Conservation (phyloP, 768 basidiomycete species). For the Lepiota brunneoincarnata region DNA sequence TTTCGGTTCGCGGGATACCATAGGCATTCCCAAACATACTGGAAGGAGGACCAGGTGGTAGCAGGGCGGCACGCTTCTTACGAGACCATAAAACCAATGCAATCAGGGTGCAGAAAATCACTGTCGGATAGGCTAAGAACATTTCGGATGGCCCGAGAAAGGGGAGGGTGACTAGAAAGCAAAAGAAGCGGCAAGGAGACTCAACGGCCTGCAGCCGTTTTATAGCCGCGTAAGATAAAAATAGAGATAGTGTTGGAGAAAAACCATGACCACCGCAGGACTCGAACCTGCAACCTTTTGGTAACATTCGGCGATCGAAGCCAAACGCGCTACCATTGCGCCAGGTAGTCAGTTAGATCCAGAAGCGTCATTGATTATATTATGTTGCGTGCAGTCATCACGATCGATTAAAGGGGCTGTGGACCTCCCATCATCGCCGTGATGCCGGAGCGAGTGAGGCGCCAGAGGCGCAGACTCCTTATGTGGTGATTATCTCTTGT, state of each 20-base stretch:
- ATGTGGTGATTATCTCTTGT: constrained; percentile 10
- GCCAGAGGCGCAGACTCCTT: neutral
- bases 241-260: too few species aligned
- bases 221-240: too few species aligned
- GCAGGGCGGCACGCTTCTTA: neutral
- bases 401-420: neutral
- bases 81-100: neutral
- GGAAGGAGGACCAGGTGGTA: constrained; percentile 25
- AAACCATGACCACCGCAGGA: constrained; percentile 81
- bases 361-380: neutral
- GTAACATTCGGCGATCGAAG: constrained; percentile 62
- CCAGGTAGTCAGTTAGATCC: constrained; percentile 58
- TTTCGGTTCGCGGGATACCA: constrained; percentile 18
- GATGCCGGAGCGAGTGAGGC: neutral
- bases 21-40: constrained; percentile 24
- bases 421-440: neutral
- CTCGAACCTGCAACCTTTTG: constrained; percentile 98
- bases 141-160: neutral
- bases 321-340: constrained; percentile 97
- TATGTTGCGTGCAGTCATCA: neutral
- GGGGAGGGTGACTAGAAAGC: neutral
- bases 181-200: constrained; percentile 12
- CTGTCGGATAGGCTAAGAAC: neutral
- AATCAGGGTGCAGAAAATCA: neutral
- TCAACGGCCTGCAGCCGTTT: too few species aligned